Conservation (phyloP, 2,329 filamentous ascomycete species). For the Pyricularia sp. region DNA sequence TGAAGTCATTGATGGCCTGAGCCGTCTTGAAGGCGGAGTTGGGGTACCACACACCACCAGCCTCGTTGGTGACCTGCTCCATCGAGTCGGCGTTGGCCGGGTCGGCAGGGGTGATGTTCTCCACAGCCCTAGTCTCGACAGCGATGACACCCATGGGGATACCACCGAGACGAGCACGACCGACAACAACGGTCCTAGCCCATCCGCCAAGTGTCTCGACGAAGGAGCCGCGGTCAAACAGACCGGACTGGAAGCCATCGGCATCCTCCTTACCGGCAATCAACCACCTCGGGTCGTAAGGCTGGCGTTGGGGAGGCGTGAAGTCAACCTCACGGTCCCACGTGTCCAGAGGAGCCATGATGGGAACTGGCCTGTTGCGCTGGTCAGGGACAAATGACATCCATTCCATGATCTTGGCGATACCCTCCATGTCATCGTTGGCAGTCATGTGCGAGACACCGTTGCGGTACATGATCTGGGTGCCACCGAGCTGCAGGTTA, state of each 20-base stretch:
- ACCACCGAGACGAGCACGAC: conserved; percentile 89
- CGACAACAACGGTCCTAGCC: conserved; percentile 94
- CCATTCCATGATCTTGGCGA: conserved; percentile 97
- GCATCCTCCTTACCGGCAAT: conserved; percentile 82
- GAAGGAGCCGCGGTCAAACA: conserved; percentile 96
- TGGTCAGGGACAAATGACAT: conserved; percentile 95
- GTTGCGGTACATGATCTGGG: conserved; percentile 99
- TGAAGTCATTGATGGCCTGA: conserved; percentile 98
- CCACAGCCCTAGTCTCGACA: conserved; percentile 89
- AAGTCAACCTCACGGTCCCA: conserved; percentile 93
- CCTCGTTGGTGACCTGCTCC: conserved; percentile 88
- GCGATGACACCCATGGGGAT: conserved; percentile 98
- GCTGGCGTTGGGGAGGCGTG: conserved; percentile 70
- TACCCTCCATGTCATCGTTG: conserved; percentile 93
- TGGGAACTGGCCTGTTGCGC: conserved; percentile 87
- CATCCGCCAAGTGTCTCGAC: conserved; percentile 94
- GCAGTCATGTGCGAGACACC: conserved; percentile 99
- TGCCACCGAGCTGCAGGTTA: conserved; percentile 97
- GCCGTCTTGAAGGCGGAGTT: conserved; percentile 99
- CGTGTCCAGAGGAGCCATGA: conserved; percentile 71
- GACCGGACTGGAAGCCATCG: conserved; percentile 76
- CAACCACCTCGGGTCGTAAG: conserved; percentile 90
- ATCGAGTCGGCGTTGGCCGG: conserved; percentile 98
- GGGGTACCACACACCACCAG: conserved; percentile 98
- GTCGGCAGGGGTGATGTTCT: conserved; percentile 94